Percentiles rank a stretch among this genome's conserved stretches.
These are phyloP conservation scores for Olyra latifolia DNA, from an alignment of 176 grass and related monocot genomes.

Conservation along the genomic window DNA sequence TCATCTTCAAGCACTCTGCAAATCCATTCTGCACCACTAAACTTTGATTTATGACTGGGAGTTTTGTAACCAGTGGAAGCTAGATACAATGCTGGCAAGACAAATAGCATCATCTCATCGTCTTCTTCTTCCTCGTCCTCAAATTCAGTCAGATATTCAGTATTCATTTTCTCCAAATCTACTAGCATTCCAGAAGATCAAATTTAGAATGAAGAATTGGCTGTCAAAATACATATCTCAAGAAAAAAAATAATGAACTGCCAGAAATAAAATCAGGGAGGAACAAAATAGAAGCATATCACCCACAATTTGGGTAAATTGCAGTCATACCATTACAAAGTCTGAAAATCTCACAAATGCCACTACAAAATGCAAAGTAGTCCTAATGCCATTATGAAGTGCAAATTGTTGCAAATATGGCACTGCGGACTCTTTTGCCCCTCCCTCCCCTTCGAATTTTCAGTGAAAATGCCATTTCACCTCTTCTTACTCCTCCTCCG, in stretches of 20 bases:
- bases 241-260: neutral
- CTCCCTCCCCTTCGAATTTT: too few species aligned
- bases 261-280: neutral
- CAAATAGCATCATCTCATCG: constrained; percentile 50
- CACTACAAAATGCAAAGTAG: too few species aligned
- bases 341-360: too few species aligned
- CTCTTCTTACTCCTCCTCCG: too few species aligned
- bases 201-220: neutral
- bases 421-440: too few species aligned
- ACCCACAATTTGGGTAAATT: too few species aligned
- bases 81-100: constrained; percentile 40
- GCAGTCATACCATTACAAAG: too few species aligned
- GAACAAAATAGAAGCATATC: neutral
- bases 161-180: constrained; percentile 31
- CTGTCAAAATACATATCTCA: neutral
- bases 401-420: too few species aligned
- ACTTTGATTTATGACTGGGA: neutral
- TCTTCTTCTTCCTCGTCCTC: constrained; percentile 46
- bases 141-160: constrained; percentile 25
- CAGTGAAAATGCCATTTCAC: too few species aligned
- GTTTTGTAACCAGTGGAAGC: neutral
- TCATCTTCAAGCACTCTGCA: constrained; percentile 47
- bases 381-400: too few species aligned
- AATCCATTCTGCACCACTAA: constrained; percentile 27
- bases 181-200: neutral